Conservation (phyloP, 2,329 filamentous ascomycete species). For the Curvularia sp. region DNA sequence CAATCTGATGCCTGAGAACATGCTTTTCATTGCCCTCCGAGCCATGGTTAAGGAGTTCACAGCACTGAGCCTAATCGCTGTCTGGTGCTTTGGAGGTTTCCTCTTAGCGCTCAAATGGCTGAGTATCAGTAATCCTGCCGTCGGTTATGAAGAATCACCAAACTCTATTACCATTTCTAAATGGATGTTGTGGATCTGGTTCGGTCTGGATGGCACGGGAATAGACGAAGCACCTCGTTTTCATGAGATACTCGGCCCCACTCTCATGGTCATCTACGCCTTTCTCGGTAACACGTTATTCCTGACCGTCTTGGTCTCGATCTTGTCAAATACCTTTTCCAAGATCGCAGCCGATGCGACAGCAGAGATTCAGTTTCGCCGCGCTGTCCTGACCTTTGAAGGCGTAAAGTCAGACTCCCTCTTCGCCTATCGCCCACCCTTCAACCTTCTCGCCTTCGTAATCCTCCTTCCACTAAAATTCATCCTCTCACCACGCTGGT, state of each 20-base stretch:
- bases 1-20: slow-evolving; percentile 81
- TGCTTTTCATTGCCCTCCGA: slow-evolving; percentile 80
- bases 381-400: slow-evolving; percentile 81
- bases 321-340: slow-evolving; percentile 84
- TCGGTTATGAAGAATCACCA: slow-evolving; percentile 53
- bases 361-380: slow-evolving; percentile 83
- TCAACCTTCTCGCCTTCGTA: slow-evolving; percentile 80
- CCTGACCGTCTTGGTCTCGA: slow-evolving; percentile 86
- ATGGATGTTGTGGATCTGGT: slow-evolving; percentile 96
- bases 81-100: slow-evolving; percentile 86
- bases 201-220: slow-evolving; percentile 76
- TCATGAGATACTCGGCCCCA: slow-evolving; percentile 79
- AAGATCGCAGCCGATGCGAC: slow-evolving; percentile 78
- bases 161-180: slow-evolving; percentile 75
- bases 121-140: slow-evolving; percentile 53
- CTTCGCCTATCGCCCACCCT: slow-evolving; percentile 82
- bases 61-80: slow-evolving; percentile 75
- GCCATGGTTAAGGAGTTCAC: slow-evolving; percentile 89
- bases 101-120: slow-evolving; percentile 82
- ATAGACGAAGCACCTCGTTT: slow-evolving; percentile 69
- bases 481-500: slow-evolving; percentile 80
- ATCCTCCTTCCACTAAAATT: slow-evolving; percentile 79
- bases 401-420: slow-evolving; percentile 85
- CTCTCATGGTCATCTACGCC: slow-evolving; percentile 82
- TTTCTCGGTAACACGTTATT: slow-evolving; percentile 88